Base-by-base conservation (phyloP, 140 eudicot species). In the Cichorium intybus region DNA sequence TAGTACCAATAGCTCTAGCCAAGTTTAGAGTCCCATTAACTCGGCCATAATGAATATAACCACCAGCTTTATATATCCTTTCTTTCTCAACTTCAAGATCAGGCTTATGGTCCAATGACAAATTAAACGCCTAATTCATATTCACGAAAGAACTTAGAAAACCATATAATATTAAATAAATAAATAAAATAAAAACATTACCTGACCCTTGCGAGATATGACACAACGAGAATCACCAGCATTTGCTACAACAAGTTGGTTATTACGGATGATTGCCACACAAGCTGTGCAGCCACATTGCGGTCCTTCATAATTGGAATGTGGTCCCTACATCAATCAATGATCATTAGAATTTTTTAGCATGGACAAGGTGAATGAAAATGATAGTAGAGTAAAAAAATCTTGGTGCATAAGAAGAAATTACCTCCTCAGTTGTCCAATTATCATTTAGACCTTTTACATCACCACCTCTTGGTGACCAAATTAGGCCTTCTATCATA, bases 211-310 rank as follows among this genome's bases (percentile, higher is more conserved):
- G 46, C 95, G 87, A 43, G 99, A 89, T 66, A 94, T 51, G 24
- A 94, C 97, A 64, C 99, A 94, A 26, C 97, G 95, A 78, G 99
- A 94, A 76, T 94, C 99, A 56, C 99, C 97, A 62, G 99, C 99
- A 82, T 94, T 94, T 73, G 99, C 99, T 35, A 89, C 99, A 58
- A 89, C 24, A 62, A 94, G 74, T 68, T 68, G 89, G 68, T 82
- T 84, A 16, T 82, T 68, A 31, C 75, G 89, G 10, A 94, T 70
- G 63, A 94, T 61, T 20, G 99, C 99, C 60, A 94, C 97, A 76
- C 97, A 89, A 57, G 99, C 97, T 10, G 97, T 94, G 89, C 97
- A 65, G 60, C 99, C 99, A 69, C 88, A 78, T 31, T 74, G 73
- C 21, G 99, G 99, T 29, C 97, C 99, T 48, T 64, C 60, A 37